Base-by-base conservation (phyloP, 83 land plant genomes). In the Picea abies region DNA sequence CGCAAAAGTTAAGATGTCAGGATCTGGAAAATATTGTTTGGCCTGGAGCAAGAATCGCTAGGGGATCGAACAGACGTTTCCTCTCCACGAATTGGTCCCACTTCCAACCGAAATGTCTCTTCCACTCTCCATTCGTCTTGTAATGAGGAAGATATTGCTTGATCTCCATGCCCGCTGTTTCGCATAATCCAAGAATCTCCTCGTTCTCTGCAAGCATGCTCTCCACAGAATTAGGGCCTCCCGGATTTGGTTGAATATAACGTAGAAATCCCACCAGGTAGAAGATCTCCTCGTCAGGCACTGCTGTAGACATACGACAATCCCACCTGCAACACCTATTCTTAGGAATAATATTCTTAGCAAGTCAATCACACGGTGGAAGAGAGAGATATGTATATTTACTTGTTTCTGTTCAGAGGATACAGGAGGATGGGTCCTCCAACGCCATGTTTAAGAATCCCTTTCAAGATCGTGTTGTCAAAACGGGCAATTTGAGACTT, bases 381-480 rank as follows among this genome's bases (percentile, higher is more conserved):
- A 80, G 11, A 35, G 64, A 63, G 79, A 60, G 41, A 79, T 56
- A n/a, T 35, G 75, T 32, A 56, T 6, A 37, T 92, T 85, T 80
- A 94, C 96, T 86, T 94, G 88, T 78, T 83, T 66, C 84, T 84
- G 67, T 85, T 70, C 16, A 92, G 79, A 32, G 96, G 96, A 87
- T 93, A 95, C 37, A 95, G 69, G 11, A 93, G 86, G 84, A 95
- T 90, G 65, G 97, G 97, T 76, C 97, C 97, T 32, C 92, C 93
- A 25, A 95, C 63, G 14, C 97, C 97, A 77, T 88, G 32, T 17
- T 37, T 83, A 72, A 95, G 83, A 23, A 93, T 80, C n/a, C 37
- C 26, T 82, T 86, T 86, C 73, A 95, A 91, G 8, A 95, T 85
- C 60, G 22, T 11, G 0, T 84, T 88, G 60, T 95, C 89, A 49